Evolutionary conservation across 768 basidiomycete genomes (phyloP).

Genomic region (Coprinellus aureogranulatus): DNA sequence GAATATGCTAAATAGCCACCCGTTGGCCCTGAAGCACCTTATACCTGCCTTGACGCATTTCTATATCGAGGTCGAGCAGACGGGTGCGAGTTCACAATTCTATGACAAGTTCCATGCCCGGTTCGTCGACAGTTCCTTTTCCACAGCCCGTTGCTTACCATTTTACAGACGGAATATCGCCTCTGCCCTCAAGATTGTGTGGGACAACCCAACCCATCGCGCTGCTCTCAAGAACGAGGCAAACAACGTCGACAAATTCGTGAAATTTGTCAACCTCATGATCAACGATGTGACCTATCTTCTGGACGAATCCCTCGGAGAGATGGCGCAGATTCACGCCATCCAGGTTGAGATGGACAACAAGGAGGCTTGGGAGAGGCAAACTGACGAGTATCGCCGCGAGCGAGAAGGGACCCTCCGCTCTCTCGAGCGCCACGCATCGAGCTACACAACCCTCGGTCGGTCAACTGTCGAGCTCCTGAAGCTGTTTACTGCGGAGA

Average conservation of each 20-base stretch:
- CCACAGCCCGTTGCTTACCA: not conserved
- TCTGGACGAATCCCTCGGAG: constrained; percentile 91
- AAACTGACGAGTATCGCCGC: constrained; percentile 68
- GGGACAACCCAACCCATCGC: constrained; percentile 87
- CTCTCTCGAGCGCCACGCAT: constrained; percentile 79
- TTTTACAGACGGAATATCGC: constrained; percentile 73
- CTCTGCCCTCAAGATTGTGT: constrained; percentile 82
- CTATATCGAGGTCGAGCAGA: constrained; percentile 97
- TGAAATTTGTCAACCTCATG: constrained; percentile 94
- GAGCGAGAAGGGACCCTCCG: constrained; percentile 80
- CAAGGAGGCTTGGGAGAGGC: constrained; percentile 62
- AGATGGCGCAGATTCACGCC: constrained; percentile 83
- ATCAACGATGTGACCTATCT: constrained; percentile 99
- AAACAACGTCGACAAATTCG: constrained; percentile 83
- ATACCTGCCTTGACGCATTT: constrained; percentile 91
- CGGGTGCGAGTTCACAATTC: constrained; percentile 96
- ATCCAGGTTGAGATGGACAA: constrained; percentile 86
- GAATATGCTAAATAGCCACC: constrained; percentile 78
- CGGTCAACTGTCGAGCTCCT: constrained; percentile 87
- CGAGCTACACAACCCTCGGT: constrained; percentile 83
- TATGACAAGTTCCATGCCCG: constrained; percentile 94
- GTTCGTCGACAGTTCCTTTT: not conserved
- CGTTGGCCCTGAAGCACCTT: constrained; percentile 80
- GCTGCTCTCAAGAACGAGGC: constrained; percentile 82
- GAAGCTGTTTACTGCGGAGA: constrained; percentile 89